Evolutionary conservation across 345 rosid genomes (phyloP), one percentile per base, ranked within the genome.

Genomic region (Mercurialis annua): DNA sequence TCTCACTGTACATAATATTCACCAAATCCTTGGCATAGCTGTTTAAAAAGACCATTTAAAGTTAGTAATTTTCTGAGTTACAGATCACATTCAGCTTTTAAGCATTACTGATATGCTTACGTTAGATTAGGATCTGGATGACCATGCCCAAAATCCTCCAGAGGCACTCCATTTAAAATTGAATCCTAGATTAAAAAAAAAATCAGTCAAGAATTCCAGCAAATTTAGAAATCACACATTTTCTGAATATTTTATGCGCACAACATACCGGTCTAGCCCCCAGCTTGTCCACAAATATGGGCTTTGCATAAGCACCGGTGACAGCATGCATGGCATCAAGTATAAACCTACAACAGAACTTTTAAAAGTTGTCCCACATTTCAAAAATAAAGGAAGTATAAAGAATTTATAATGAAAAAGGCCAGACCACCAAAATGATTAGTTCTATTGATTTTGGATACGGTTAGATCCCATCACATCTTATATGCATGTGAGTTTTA

Each of bases 251-350:
- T 49, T 71, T 57, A 49, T 31, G 14, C 34, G 69, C 61, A 51
- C 31, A 55, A 72, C 82, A 43, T 85, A 91, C 96, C 74, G 10
- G 80, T 71, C 74, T 76, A 63, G 92, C 92, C 59, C 90, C 93
- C 66, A 94, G 82, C 80, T 82, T 89, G 77, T 89, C 95, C 62
- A 94, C 92, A 66, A 94, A 87, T 47, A 91, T 90, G 54, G 96
- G 96, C 76, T 87, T 94, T 26, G 95, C 96, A 83, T 91, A 89
- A 60, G 97, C 93, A 79, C 96, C 97, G 47, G 95, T 84, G 70
- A 94, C 95, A 64, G 99, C 99, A 82, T 87, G 93, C 96, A 94
- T 94, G 72, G 97, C 97, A 77, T 91, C 99, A 79, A 86, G 91
- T 71, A 64, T 79, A 71, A 89, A 91, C 85, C 96, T 91, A 70